A percentile compares a stretch with the other conserved stretches of the same genome.
phyloP scores from a whole-genome alignment of 2,329 filamentous ascomycete species.

The Sporothrix schenckii region DNA sequence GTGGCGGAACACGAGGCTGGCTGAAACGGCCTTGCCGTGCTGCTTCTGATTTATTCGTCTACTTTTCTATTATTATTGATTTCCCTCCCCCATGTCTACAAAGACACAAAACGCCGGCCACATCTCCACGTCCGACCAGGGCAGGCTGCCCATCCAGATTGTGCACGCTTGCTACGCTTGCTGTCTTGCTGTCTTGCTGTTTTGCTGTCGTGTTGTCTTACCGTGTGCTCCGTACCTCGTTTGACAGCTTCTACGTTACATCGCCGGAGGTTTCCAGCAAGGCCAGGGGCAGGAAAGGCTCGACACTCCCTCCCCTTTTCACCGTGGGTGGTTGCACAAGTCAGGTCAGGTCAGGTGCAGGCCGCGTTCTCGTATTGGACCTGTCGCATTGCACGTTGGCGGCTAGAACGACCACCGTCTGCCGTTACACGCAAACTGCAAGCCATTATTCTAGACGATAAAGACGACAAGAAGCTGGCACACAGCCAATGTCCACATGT shows the following conservation, averaged over 20 bases:
- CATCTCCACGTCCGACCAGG: background rate
- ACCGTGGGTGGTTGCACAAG: background rate
- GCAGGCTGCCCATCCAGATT: background rate
- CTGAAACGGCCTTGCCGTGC: background rate
- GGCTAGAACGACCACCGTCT: background rate
- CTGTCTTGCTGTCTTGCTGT: background rate
- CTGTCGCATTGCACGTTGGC: slow-evolving; percentile 12
- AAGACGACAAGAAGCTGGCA: background rate
- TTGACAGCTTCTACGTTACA: slow-evolving; percentile 12
- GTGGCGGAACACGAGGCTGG: background rate
- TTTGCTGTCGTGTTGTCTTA: background rate
- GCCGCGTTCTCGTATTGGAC: background rate
- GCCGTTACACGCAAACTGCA: slow-evolving; percentile 12
- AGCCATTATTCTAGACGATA: slow-evolving; percentile 18
- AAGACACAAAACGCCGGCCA: background rate
- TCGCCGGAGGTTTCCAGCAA: slow-evolving; percentile 26
- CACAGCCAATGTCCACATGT: slow-evolving; percentile 9
- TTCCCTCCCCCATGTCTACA: background rate
- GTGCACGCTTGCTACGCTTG: background rate
- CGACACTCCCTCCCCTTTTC: background rate
- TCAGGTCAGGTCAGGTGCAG: background rate
- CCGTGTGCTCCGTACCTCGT: slow-evolving; percentile 19
- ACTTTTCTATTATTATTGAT: too few species aligned
- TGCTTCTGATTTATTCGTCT: background rate
- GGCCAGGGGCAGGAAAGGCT: background rate